Base-by-base conservation (phyloP, 106 monocot genomes). In the Dendrobium officinale region DNA sequence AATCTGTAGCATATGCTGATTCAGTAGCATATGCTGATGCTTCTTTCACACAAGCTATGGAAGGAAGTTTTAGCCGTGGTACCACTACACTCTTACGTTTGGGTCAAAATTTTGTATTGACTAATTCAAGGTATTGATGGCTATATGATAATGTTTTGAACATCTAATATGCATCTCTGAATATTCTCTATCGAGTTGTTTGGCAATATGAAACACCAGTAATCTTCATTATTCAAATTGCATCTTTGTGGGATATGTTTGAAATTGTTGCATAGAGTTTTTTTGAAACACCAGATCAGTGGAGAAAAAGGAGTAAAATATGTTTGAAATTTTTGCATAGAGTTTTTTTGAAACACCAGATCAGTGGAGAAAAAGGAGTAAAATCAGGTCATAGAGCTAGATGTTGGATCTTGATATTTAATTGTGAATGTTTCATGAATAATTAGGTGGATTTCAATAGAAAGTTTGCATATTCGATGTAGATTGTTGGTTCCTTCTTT, bases 81-180 rank as follows among this genome's bases (percentile, higher is more conserved):
- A 42, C 74, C 61, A 72, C 42, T 26, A 44, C 67, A 29, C 42
- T 48, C 22, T 88, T 85, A 18, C 54, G 66, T 51, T 72, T 79
- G 74, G 59, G 87, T 7, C 82, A 58, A 80, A 79, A 79, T 79
- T 77, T 78, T 64, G 19, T 75, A 33, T 81, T 73, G 54, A 20
- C 42, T 51, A 83, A 73, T 83, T 81, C 85, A 59, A 93, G 88
- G 88, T 90, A 84, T 22, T 67, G 29, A 48, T 75, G 9, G 19
- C 77, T 33, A 73, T 73, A 73, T 42, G 5, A 73, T 73, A 3
- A 41, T 42, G 41, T 37, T 10, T 18, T 73, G 42, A 41, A 42
- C 27, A 40, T 73, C 15, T 61, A 4, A 6, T 61, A 1, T 5
- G 61, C 22, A 19, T 61, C 22, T 61, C 61, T 61, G 20, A 61